Evolutionary conservation across 2,329 filamentous ascomycete genomes (phyloP), one percentile per base, ranked within the genome.

Genomic region (Ophiocordyceps camponoti-rufipedis): DNA sequence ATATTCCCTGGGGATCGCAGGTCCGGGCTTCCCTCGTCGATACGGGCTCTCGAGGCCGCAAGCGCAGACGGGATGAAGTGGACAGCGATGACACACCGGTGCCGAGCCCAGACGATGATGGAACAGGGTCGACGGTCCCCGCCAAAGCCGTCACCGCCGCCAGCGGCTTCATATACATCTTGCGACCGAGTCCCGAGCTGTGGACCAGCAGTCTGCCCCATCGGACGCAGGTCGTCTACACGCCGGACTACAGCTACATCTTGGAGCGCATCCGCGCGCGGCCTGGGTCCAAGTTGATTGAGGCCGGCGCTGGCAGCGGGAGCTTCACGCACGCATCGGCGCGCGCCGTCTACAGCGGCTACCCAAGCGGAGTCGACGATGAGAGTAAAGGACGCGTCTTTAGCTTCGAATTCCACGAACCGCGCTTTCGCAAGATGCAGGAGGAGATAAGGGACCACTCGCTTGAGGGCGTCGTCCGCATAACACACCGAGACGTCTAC

Each of bases 11-110:
- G 89, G 91, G 91, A 28, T 86, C 84, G 7, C 91, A 96, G 59
- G 80, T 96, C 19, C 74, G 85, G 42, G 91, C 91, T 8, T 94
- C 87, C 2, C 77, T 81, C 31, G 87, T 95, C 47, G 85, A 95
- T 56, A 95, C 88, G 0, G 87, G 88, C 12, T 91, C 86, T n/a
- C 72, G 87, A 54, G 86, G 86, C 32, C 74, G 82, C 44, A 82
- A 80, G 61, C 69, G 74, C 46, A 79, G 79, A 58, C 61, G 67
- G 14, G 66, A 46, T 16, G 47, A 67, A 45, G 61, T 57, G 5
- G 59, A 59, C 23, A 66, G 62, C 40, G 71, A 74, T 49, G 68
- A 68, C 56, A 62, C 48, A 48, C 61, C 56, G 19, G 58, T 51
- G 45, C 56, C 52, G 47, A 60, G 54, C 33, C 58, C 54, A 9